Base-by-base conservation (phyloP, 768 basidiomycete species). In the Pleurotus citrinopileatus region DNA sequence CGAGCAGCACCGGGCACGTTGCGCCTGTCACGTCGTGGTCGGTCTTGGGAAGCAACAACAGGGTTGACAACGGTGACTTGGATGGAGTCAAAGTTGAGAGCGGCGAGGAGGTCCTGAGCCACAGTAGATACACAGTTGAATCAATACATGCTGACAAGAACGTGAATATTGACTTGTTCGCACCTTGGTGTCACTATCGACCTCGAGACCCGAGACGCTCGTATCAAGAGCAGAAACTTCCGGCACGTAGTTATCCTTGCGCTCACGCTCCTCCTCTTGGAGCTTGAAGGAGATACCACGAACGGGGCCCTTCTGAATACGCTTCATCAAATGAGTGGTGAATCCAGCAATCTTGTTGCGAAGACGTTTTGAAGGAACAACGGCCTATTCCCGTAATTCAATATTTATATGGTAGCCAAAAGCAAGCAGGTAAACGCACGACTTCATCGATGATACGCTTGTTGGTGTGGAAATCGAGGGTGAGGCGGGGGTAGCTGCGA, bases 231-330 rank as follows among this genome's bases (percentile, higher is more conserved):
- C 97, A 51, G 97, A 99, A 34, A 97, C 87, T 68, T 98, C 97
- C 59, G 97, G 97, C 52, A 98, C 96, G 73, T 92, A 98, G 81
- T 98, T 95, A 72, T 99, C 97, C 83, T 98, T 98, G 66, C 96
- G 79, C 76, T 99, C 97, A 58, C 97, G 84, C 78, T 99, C 97
- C 75, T 99, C 97, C 70, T 98, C 97, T 73, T 99, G 97, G 63
- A 99, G 89, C 76, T 98, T 97, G 93, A 98, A 99, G 54, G 97
- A 98, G 72, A 99, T 99, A 65, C 97, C 97, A 60, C 94, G 93
- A 60, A 99, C 97, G 65, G 97, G 97, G 2, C 97, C 97, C 56
- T 86, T 86, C 74, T 97, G 94, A 66, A 99, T 99, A 67, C 97
- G 94, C 84, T 94, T 98, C 97, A 99, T 99, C 73, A 99, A 80